Conservation (phyloP, 768 basidiomycete species). For the Russula vinacea region DNA sequence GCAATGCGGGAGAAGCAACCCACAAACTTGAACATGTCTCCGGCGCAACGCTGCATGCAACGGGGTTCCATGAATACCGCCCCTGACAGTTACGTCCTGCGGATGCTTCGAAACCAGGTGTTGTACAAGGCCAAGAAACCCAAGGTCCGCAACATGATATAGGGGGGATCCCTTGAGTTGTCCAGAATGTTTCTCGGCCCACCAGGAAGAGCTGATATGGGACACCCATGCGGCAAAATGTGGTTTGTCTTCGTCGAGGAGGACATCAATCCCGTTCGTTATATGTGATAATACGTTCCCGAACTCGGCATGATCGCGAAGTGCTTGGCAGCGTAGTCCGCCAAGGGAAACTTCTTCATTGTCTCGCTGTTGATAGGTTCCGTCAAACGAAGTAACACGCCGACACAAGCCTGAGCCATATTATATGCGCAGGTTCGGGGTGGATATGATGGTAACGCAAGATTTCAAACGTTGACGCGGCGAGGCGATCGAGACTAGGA, state of each 20-base stretch:
- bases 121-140: neutral
- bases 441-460: neutral
- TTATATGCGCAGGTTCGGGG: neutral
- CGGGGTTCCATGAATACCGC: neutral
- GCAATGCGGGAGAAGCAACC: neutral
- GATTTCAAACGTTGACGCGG: neutral
- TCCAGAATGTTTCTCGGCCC: neutral
- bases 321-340: neutral
- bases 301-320: slow-evolving; percentile 4
- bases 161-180: neutral
- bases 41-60: neutral
- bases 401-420: neutral
- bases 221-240: neutral
- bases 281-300: neutral
- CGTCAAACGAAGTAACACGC: neutral
- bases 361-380: neutral
- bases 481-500: slow-evolving; percentile 2
- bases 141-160: neutral
- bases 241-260: neutral
- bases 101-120: neutral
- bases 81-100: neutral
- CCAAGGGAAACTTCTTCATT: neutral
- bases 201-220: slow-evolving; percentile 1
- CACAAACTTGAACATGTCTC: neutral
- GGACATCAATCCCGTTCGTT: neutral